Evolutionary conservation across 371 early-diverging fungal genomes (phyloP).

Genomic region (Rhizopus arrhizus): DNA sequence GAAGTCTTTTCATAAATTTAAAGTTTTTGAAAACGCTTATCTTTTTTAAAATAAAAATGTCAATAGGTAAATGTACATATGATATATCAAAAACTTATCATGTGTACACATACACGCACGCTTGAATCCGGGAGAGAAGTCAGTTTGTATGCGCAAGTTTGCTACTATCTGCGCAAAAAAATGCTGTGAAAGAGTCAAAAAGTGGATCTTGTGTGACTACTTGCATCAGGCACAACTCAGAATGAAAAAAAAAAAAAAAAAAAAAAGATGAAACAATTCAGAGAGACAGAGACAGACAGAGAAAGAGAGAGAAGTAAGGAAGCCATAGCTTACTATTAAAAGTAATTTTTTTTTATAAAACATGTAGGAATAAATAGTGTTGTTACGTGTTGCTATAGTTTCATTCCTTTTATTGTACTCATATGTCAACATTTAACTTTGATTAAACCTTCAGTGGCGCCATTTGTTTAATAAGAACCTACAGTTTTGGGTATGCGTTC

Average conservation of each 20-base stretch:
- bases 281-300: not conserved
- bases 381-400: no score
- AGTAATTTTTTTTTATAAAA: no score
- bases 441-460: not conserved
- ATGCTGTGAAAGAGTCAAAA: not conserved
- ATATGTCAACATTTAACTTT: no score
- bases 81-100: no score
- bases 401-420: no score
- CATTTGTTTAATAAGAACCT: not conserved
- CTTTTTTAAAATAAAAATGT: not conserved
- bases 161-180: not conserved
- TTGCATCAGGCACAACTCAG: not conserved
- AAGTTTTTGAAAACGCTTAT: not conserved
- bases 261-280: not conserved
- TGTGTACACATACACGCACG: not conserved
- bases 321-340: no score
- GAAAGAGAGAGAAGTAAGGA: no score
- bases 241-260: not conserved
- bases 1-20: no score
- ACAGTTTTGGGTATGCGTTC: not conserved
- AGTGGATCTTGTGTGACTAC: not conserved
- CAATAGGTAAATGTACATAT: not conserved
- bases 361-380: no score
- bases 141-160: no score
- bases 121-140: not conserved